Percentiles rank a stretch among this genome's conserved stretches.
phyloP scores from a whole-genome alignment of 139 green algal genomes.

The Astrephomene gubernaculifera region DNA sequence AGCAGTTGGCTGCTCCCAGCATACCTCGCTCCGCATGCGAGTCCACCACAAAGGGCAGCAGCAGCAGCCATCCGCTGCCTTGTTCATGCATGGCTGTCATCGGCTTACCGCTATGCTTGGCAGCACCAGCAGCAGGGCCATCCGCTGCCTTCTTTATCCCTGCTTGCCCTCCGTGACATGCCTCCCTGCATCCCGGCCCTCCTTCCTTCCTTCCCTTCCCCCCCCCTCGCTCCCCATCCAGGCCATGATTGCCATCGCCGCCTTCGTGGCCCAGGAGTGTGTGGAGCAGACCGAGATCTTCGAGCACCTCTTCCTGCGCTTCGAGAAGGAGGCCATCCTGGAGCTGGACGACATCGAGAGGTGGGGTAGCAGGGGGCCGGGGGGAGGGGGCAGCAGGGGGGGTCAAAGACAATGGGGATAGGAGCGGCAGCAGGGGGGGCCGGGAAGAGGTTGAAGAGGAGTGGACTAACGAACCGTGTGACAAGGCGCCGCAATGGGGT shows the following conservation, averaged over 20 bases:
- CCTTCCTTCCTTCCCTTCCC: not conserved
- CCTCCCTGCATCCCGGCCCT: not conserved
- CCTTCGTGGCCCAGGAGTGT: constrained; percentile 78
- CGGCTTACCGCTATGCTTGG: no score
- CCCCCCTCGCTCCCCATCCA: not conserved
- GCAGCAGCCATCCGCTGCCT: no score
- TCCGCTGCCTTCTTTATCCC: no score
- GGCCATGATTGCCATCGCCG: constrained; percentile 87
- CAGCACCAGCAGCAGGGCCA: no score
- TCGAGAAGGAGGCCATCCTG: constrained; percentile 63
- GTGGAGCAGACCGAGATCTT: constrained; percentile 56
- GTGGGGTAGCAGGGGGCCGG: not conserved
- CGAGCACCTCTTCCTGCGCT: constrained; percentile 55
- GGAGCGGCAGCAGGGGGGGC: not conserved
- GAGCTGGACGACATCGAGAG: constrained; percentile 56
- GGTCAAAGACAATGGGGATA: not conserved
- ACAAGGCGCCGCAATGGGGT: not conserved
- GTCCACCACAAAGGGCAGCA: no score
- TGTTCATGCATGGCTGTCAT: no score
- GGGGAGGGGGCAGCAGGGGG: not conserved
- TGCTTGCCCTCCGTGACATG: not conserved
- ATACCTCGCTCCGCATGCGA: no score
- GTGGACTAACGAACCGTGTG: not conserved
- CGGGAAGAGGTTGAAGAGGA: not conserved
- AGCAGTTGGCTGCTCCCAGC: no score